Evolutionary conservation across 371 early-diverging fungal species (phyloP).

Genomic region (Mortierella sp.): DNA sequence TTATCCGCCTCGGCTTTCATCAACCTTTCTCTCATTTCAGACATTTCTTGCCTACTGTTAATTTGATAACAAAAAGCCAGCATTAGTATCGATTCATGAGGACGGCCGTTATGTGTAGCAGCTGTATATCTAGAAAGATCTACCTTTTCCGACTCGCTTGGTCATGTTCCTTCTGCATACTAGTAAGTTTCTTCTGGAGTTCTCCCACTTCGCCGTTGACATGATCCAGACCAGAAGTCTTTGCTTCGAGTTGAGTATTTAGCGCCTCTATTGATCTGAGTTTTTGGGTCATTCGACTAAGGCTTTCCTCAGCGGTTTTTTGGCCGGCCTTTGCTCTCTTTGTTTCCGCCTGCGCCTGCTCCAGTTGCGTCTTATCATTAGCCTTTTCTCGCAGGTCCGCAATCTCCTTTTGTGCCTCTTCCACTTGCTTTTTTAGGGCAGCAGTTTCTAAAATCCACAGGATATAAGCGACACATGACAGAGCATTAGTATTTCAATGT

Average conservation of each 20-base stretch:
- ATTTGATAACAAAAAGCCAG: background rate
- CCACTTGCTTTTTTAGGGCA: slow-evolving; percentile 15
- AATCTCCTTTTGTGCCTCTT: slow-evolving; percentile 2
- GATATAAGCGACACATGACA: background rate
- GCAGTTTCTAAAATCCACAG: slow-evolving; percentile 14
- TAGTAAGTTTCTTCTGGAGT: slow-evolving; percentile 16
- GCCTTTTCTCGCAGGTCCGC: background rate
- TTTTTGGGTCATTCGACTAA: slow-evolving; percentile 8
- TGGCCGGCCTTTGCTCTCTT: slow-evolving; percentile 17
- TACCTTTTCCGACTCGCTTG: slow-evolving; percentile 18
- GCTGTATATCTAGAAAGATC: background rate
- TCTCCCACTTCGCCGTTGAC: slow-evolving; percentile 1
- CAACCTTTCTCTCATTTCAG: slow-evolving; percentile 14
- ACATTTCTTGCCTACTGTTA: slow-evolving; percentile 21
- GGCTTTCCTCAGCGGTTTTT: slow-evolving; percentile 12
- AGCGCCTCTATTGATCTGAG: slow-evolving; percentile 25
- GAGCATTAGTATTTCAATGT: background rate
- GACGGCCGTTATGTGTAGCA: background rate
- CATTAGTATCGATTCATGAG: background rate
- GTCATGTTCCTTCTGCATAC: slow-evolving; percentile 12
- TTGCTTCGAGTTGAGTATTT: slow-evolving; percentile 30
- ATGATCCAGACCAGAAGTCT: slow-evolving; percentile 6
- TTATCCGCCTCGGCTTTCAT: slow-evolving; percentile 32
- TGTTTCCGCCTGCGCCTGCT: slow-evolving; percentile 6
- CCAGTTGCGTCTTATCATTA: background rate